Base-by-base conservation (phyloP, 768 basidiomycete genomes). In the Auricularia sp. region DNA sequence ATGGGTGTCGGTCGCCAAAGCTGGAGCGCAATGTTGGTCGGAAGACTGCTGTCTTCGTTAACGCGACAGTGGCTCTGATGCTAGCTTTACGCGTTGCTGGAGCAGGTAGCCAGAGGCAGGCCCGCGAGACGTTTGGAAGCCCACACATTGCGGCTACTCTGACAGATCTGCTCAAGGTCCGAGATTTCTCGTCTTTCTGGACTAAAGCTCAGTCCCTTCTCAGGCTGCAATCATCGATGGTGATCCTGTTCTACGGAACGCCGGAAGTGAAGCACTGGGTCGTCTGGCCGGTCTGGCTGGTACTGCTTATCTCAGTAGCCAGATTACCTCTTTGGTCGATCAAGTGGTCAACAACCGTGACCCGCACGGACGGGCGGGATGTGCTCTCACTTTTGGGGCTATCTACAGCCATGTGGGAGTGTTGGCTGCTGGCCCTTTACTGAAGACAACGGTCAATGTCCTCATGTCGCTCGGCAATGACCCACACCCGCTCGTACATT, bases 401-500 rank as follows among this genome's bases (percentile, higher is more conserved):
- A 91, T 98, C 43, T 96, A 97, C 73, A 85, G 83, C 54, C 84
- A 92, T 70, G 93, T 98, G 61, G 97, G 97, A 7, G 91, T 93
- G 47, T 81, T 98, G n/a, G 92, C 91, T 11, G 96, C 94, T 6
- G 93, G 93, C 0, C 92, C 97, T 0, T 81, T 98, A 16, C 81
- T 98, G 66, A 98, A 98, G 75, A 97, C 95, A 0, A 93, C 95
- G 0, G 90, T 96, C 66, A 94, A 97, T 71, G 87, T 98, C 56
- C 80, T 98, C 43, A 91, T 96, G 85, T 96, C 95, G 0, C 83
- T 99, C 21, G 87, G 89, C 74, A 94, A 91, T 66, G 97, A 99
- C 73, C 94, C 96, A 0, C 97, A 98, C 72, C 96, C 97, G 0
- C 82, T 93, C 36, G 97, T 98, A 5, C 96, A 98, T 74, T 97